Conservation (phyloP, 164 flowering plant genomes). For the Vitis riparia region DNA sequence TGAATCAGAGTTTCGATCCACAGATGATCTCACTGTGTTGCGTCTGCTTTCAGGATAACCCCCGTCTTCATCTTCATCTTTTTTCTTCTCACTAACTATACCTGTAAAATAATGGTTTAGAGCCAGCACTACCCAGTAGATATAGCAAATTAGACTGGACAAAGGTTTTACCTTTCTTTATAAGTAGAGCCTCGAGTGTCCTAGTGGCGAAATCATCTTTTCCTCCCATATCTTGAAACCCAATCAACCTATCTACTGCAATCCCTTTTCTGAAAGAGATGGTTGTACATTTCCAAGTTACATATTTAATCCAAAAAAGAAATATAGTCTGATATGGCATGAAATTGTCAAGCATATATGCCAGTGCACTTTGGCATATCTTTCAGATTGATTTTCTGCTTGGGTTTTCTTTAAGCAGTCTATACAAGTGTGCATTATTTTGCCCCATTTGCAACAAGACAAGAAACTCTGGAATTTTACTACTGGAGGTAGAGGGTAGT, state of each 20-base stretch:
- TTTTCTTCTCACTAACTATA: constrained; percentile 44
- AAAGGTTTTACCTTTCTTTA: constrained; percentile 70
- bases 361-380: too few species aligned
- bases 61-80: constrained; percentile 39
- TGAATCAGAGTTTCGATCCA: constrained; percentile 48
- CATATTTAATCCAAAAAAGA: not conserved
- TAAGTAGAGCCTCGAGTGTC: constrained; percentile 60
- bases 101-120: constrained; percentile 32
- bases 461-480: too few species aligned
- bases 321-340: not conserved
- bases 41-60: constrained; percentile 19
- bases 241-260: constrained; percentile 75
- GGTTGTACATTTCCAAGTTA: not conserved
- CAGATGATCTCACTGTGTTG: constrained; percentile 50
- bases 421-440: too few species aligned
- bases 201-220: constrained; percentile 87
- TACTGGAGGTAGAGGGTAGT: too few species aligned
- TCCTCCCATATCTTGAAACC: constrained; percentile 90
- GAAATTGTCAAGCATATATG: too few species aligned
- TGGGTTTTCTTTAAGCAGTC: too few species aligned
- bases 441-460: too few species aligned
- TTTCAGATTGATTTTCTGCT: too few species aligned
- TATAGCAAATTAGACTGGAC: not conserved
- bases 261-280: constrained; percentile 67
- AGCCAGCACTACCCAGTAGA: not conserved